Evolutionary conservation across 257 asterid species (phyloP).

Genomic region (Solanum gracilifrons): DNA sequence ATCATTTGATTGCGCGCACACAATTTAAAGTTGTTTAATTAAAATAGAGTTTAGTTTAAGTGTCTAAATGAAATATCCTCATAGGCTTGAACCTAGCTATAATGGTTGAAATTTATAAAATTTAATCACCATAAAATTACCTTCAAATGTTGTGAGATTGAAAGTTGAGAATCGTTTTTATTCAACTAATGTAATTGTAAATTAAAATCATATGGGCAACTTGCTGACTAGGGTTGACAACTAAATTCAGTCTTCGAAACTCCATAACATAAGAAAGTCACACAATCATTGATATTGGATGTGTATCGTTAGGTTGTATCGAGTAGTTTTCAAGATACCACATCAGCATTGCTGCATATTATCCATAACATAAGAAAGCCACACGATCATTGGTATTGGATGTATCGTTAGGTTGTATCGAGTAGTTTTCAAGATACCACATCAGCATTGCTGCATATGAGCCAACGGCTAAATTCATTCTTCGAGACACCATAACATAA

Average conservation of each 20-base stretch:
- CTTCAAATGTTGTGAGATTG: background rate
- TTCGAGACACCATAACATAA: too few relatives aligned
- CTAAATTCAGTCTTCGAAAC: background rate
- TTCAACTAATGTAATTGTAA: background rate
- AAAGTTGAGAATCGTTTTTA: background rate
- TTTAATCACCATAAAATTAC: background rate
- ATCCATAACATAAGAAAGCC: background rate
- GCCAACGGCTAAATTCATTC: too few relatives aligned
- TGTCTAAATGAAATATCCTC: too few relatives aligned
- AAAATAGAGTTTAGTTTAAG: too few relatives aligned
- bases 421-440: too few relatives aligned
- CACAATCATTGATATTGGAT: background rate
- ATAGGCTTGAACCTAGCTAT: background rate
- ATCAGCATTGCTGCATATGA: too few relatives aligned
- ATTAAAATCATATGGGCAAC: background rate
- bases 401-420: too few relatives aligned
- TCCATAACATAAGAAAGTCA: background rate
- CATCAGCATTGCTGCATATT: too few relatives aligned
- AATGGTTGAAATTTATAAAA: background rate
- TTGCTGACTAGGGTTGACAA: background rate
- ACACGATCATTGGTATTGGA: background rate
- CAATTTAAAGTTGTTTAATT: too few relatives aligned
- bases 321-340: too few relatives aligned
- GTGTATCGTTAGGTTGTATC: background rate
- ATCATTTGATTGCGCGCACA: background rate